Base-by-base conservation (phyloP, 345 rosid species). In the Linum tenue region DNA sequence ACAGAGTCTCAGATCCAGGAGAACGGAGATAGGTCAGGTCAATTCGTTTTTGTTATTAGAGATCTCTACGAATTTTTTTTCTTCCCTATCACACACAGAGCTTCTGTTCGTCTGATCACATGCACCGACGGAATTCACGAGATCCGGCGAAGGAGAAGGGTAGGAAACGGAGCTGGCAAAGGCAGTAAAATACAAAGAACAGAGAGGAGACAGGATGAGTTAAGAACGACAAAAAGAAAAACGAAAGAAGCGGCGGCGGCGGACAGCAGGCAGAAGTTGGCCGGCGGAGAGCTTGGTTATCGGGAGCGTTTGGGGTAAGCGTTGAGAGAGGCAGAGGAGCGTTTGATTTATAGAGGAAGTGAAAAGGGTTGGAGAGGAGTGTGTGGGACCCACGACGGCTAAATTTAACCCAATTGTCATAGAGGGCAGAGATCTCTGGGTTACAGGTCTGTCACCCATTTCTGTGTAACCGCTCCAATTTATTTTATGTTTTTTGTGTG, bases 321-420 rank as follows among this genome's bases (percentile, higher is more conserved):
- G 36, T 17, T 37, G 60, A 22, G 60, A 5, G 1, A 31, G 60
- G 59, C 8, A 37, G 60, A 17, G 60, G 35, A 37, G 2, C 12
- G 62, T 63, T 59, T 62, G 60, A 59, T 60, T 68, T 82, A 74
- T 78, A 82, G 77, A n/a, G 37, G 37, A 56, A 42, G 62, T 4
- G 22, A 3, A 6, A 56, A 10, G 57, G 44, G 59, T 1, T 22
- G n/a, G 1, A 22, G 6, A 16, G 59, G 5, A 5, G 37, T 22
- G 31, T 16, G 66, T 50, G 67, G 58, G 67, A 58, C 36, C 59
- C 67, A 38, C 37, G 38, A 1, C 56, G 64, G 43, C 58, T 60
- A 60, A 63, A 40, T 62, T 68, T 68, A n/a, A 60, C 17, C 71
- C 59, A 22, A 22, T 22, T 22, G 31, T 22, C 4, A 48, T 12